Evolutionary conservation across 2,329 filamentous ascomycete genomes (phyloP).

Genomic region (Phialophora verrucosa): DNA sequence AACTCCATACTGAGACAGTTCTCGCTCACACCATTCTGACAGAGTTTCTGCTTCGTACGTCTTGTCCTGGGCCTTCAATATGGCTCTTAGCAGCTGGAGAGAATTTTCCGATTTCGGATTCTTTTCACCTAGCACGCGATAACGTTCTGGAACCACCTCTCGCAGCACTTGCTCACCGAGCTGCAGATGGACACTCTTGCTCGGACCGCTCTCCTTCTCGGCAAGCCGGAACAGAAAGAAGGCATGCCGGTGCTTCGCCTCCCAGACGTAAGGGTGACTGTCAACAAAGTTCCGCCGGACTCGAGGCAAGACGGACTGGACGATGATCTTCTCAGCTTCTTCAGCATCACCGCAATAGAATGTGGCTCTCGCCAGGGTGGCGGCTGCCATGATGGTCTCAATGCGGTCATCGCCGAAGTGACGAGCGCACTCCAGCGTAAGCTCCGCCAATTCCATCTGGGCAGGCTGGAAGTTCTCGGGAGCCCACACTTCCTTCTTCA

Average conservation of each 20-base stretch:
- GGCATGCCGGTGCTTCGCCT: constrained; percentile 34
- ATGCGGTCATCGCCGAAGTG: constrained; percentile 28
- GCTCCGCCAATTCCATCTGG: constrained; percentile 15
- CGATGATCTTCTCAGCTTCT: constrained; percentile 25
- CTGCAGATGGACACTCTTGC: constrained; percentile 10
- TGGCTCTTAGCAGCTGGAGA: constrained; percentile 23
- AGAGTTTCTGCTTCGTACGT: constrained; percentile 23
- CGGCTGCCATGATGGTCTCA: constrained; percentile 30
- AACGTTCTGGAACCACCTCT: constrained; percentile 26
- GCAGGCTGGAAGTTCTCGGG: constrained; percentile 18
- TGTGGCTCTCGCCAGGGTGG: constrained; percentile 27
- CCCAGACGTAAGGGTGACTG: constrained; percentile 33
- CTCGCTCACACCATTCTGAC: constrained; percentile 25
- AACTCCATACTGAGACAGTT: constrained; percentile 9
- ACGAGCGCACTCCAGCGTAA: constrained; percentile 15
- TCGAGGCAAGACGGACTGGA: constrained; percentile 17
- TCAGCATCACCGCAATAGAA: constrained; percentile 23
- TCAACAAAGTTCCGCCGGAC: constrained; percentile 27
- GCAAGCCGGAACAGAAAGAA: constrained; percentile 31
- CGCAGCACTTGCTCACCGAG: constrained; percentile 29
- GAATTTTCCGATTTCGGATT: constrained; percentile 30
- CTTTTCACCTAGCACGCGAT: constrained; percentile 24
- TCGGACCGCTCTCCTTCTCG: constrained; percentile 14
- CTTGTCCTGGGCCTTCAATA: constrained; percentile 25
- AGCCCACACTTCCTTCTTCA: constrained; percentile 19